A percentile compares a stretch with the other conserved stretches of the same genome.
Evolutionary conservation across 2,329 filamentous ascomycete species (phyloP).

Genomic region (Atkinsonella hypoxylon): DNA sequence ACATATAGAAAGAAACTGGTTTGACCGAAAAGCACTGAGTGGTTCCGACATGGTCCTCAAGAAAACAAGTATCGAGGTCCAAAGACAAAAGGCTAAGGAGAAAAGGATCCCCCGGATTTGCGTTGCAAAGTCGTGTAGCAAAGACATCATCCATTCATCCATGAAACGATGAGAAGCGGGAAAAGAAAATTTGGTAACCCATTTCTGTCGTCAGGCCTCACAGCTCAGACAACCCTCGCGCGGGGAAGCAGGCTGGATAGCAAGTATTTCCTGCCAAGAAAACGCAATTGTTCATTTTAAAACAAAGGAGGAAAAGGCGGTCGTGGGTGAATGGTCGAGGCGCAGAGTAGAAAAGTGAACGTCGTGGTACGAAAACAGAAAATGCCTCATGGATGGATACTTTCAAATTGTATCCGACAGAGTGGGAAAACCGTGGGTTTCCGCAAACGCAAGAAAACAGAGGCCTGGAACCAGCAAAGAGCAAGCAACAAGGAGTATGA

Average conservation of each 20-base stretch:
- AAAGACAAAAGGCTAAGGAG: not conserved
- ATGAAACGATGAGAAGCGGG: not conserved
- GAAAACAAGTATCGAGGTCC: not conserved
- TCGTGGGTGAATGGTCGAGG: not conserved
- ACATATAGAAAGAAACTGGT: not conserved
- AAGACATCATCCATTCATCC: not conserved
- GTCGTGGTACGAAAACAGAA: not conserved
- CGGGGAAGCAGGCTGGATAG: not conserved
- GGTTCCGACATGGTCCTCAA: not conserved
- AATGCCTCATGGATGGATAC: not conserved
- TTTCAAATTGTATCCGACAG: slow-evolving; percentile 3
- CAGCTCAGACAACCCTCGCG: no score
- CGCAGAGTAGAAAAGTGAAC: not conserved
- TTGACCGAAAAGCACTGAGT: no score
- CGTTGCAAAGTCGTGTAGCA: not conserved
- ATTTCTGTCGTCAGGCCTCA: no score
- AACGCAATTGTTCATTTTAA: not conserved
- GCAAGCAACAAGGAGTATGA: slow-evolving; percentile 4
- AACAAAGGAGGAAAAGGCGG: not conserved
- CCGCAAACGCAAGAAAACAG: slow-evolving; percentile 2
- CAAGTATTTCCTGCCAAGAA: not conserved
- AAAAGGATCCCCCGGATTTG: not conserved
- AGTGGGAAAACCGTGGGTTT: slow-evolving; percentile 6
- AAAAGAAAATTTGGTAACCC: no score
- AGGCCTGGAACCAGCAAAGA: slow-evolving; percentile 1